Evolutionary conservation across 2,329 filamentous ascomycete species (phyloP).

Genomic region (Alternaria arborescens): DNA sequence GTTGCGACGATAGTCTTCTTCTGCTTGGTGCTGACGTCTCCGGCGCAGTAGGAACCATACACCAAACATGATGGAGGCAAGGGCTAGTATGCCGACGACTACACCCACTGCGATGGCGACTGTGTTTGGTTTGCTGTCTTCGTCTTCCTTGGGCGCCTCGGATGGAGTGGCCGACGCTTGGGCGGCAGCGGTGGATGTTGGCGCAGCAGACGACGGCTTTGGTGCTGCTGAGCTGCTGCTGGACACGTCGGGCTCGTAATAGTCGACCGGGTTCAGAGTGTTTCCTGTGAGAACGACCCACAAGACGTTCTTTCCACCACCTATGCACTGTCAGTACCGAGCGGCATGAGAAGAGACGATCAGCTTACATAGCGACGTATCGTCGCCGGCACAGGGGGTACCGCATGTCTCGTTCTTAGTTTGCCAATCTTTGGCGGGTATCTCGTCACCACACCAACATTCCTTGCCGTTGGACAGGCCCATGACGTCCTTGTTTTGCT

Average conservation of each 20-base stretch:
- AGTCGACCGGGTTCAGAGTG: conserved; percentile 50
- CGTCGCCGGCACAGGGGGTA: conserved; percentile 68
- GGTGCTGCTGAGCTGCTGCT: conserved; percentile 29
- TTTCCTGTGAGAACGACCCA: conserved; percentile 63
- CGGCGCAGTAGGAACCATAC: conserved; percentile 78
- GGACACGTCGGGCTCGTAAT: conserved; percentile 37
- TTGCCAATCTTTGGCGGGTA: conserved; percentile 67
- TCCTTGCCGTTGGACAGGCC: conserved; percentile 67
- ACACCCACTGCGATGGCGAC: conserved; percentile 87
- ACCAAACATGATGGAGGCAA: conserved; percentile 72
- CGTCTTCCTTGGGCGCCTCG: conserved; percentile 44
- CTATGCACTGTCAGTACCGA: conserved; percentile 51
- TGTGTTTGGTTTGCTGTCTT: conserved; percentile 65
- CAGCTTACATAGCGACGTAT: conserved; percentile 70
- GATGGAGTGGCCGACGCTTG: conserved; percentile 37
- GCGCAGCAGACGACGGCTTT: conserved; percentile 19
- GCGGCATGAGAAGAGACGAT: background rate
- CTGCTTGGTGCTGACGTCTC: conserved; percentile 77
- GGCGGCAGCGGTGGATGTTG: conserved; percentile 30
- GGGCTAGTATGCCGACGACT: conserved; percentile 79
- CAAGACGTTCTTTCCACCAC: conserved; percentile 64
- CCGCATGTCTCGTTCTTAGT: conserved; percentile 69
- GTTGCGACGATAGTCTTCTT: conserved; percentile 85
- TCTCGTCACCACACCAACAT: conserved; percentile 77
- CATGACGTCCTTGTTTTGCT: conserved; percentile 64